Percentiles rank a stretch among this genome's conserved stretches.
These are phyloP conservation scores for Pleurotus sapidus DNA, from an alignment of 768 basidiomycete species.

Conservation along the genomic window DNA sequence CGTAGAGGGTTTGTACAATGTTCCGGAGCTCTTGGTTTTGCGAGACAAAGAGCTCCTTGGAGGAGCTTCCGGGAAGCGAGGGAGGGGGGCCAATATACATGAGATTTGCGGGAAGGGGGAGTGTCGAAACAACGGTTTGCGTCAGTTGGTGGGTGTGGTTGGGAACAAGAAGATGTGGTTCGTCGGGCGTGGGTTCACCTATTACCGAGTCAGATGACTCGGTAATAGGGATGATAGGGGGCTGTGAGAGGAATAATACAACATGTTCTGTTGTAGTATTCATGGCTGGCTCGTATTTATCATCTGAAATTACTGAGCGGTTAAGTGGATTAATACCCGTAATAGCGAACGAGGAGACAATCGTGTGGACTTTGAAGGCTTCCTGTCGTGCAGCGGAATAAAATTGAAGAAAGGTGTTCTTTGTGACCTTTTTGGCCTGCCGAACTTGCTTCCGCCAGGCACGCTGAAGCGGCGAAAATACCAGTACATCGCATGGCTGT, in stretches of 20 bases:
- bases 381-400: conserved; percentile 10
- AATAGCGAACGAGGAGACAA: conserved; percentile 15
- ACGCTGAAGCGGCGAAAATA: conserved; percentile 31
- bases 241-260: not conserved
- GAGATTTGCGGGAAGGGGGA: not conserved
- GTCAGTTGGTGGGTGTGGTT: not conserved
- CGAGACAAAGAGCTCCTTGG: not conserved
- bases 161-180: not conserved
- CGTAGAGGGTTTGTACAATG: not conserved
- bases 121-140: too few species aligned
- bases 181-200: not conserved
- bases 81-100: not conserved
- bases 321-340: conserved; percentile 21
- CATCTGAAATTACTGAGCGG: conserved; percentile 9
- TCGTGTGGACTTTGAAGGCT: conserved; percentile 16
- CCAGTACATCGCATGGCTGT: conserved; percentile 33
- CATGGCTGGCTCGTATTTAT: conserved; percentile 7
- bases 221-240: not conserved
- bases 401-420: conserved; percentile 3
- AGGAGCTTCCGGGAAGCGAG: not conserved
- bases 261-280: not conserved
- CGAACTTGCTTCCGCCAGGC: conserved; percentile 25
- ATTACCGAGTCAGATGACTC: not conserved
- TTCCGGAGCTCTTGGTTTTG: not conserved
- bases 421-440: not conserved